These are phyloP conservation scores for Suzukiozyma palmioleophila DNA, from an alignment of 1,139 yeast genomes.

Conservation along the genomic window DNA sequence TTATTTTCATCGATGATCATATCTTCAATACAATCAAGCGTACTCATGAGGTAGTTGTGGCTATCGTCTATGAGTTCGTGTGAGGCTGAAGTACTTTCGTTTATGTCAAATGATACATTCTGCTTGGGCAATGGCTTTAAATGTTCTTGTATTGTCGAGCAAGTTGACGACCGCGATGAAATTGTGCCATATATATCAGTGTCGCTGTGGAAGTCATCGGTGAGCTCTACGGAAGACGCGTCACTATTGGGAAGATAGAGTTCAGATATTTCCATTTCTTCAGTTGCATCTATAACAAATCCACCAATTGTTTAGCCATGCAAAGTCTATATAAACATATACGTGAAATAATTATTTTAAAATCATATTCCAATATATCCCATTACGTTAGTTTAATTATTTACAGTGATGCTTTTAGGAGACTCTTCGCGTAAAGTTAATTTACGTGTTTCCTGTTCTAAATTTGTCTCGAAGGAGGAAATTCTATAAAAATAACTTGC, in stretches of 20 bases:
- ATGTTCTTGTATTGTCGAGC: background rate
- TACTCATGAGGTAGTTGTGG: constrained; percentile 1
- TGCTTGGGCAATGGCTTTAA: background rate
- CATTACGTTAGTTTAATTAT: no score
- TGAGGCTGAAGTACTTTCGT: background rate
- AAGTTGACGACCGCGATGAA: constrained; percentile 2
- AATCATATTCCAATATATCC: no score
- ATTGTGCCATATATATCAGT: background rate
- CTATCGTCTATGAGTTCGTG: background rate
- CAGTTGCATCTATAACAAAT: background rate
- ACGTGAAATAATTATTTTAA: no score
- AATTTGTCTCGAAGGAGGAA: no score
- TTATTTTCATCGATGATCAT: constrained; percentile 3
- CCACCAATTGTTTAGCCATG: no score
- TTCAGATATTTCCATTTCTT: background rate
- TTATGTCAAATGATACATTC: background rate
- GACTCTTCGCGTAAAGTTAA: background rate
- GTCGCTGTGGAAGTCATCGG: constrained; percentile 1
- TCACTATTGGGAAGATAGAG: background rate
- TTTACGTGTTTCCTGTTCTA: background rate
- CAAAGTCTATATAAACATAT: no score
- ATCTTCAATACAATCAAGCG: constrained; percentile 4
- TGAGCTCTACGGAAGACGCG: background rate
- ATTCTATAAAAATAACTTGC: no score
- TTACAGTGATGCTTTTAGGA: no score